Base-by-base conservation (phyloP, 1,139 yeast genomes). In the Yarrowia galli region DNA sequence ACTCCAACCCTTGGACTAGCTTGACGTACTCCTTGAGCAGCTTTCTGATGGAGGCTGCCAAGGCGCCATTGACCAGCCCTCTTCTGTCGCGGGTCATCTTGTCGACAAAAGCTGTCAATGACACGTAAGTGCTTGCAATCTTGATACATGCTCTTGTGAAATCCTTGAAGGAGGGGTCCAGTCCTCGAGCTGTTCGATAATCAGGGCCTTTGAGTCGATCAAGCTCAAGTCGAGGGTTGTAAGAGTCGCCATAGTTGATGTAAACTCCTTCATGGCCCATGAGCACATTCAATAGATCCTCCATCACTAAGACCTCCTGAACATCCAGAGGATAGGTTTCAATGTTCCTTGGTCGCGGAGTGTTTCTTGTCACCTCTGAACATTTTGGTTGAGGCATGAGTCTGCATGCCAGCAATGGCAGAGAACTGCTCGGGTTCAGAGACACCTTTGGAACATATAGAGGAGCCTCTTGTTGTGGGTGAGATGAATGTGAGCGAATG, bases 181-280 rank as follows among this genome's bases (percentile, higher is more conserved):
- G 79, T 69, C 87, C 87, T 72, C 87, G 88, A 48, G 90, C 89
- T 36, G 91, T 84, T 71, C 86, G 84, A 77, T 84, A 92, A 69
- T 89, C 95, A 0, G 97, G 96, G 0, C 97, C 97, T 20, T 76
- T 76, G 5, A 89, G 79, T 58, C 84, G 71, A 67, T 77, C 80
- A 28, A 73, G 72, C 67, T 74, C 76, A 15, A 72, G 70, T 4
- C 71, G 68, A 0, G 86, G 85, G 73, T 87, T 85, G 73, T 85
- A 91, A 36, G 82, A 81, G 66, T 86, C 90, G 56, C 88, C 83
- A 74, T 85, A 91, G 58, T 93, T 81, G 35, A 95, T 86, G 73
- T 89, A 92, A 43, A 82, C 82, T 0, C 98, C 98, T 75, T 92
- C 97, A 54, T 85, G 79, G 0, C 98, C 98, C 65, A 88, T 73